Conservation (phyloP, 139 green algal genomes). For the Trebouxia sp. region DNA sequence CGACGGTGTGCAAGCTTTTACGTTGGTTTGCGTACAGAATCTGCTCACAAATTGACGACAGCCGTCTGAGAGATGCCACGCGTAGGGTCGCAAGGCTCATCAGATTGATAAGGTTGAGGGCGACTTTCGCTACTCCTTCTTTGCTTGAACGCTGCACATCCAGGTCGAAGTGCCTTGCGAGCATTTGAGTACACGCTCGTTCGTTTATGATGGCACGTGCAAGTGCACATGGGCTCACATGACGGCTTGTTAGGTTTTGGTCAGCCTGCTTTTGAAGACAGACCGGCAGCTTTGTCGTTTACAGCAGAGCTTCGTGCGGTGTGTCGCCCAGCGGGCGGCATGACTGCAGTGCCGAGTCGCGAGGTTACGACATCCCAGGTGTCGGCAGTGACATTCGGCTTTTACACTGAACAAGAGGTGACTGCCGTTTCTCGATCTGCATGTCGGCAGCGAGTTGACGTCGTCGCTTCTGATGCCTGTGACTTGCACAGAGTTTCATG, state of each 20-base stretch:
- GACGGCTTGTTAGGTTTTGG: neutral
- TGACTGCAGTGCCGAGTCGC: conserved; percentile 43
- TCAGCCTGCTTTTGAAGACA: no score
- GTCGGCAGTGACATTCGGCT: conserved; percentile 75
- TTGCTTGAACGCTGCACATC: no score
- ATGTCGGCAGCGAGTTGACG: no score
- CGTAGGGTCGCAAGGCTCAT: neutral
- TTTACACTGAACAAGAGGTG: conserved; percentile 93
- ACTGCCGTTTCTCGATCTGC: no score
- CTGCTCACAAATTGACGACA: no score
- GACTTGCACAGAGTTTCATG: no score
- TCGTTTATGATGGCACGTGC: no score
- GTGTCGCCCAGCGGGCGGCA: neutral
- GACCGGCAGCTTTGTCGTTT: neutral
- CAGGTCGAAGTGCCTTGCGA: neutral
- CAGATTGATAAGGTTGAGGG: no score
- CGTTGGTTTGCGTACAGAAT: neutral
- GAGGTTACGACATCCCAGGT: conserved; percentile 83
- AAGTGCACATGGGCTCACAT: no score
- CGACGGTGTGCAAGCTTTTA: neutral
- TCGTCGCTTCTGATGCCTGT: no score
- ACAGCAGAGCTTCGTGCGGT: neutral
- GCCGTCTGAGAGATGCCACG: no score
- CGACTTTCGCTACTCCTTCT: no score
- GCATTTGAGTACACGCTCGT: neutral